Conservation (phyloP, 2,329 filamentous ascomycete genomes). For the Ramichloridium luteum region DNA sequence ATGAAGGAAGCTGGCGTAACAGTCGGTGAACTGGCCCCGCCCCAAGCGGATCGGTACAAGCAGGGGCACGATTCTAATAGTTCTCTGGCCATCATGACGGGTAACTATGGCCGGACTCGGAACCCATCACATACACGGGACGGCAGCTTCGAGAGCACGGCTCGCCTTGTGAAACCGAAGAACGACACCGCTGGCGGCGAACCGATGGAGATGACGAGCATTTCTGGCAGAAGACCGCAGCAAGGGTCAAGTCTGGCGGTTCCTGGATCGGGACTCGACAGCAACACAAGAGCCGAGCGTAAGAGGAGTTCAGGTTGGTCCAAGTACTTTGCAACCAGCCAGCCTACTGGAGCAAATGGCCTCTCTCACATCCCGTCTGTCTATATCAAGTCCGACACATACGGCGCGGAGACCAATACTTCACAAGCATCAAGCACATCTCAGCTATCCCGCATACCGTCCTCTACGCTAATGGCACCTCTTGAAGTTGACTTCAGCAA, state of each 20-base stretch:
- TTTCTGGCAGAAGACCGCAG: conserved; percentile 27
- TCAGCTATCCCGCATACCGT: conserved; percentile 30
- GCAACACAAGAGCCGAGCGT: conserved; percentile 27
- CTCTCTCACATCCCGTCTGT: conserved; percentile 22
- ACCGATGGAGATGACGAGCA: conserved; percentile 34
- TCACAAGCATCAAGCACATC: conserved; percentile 23
- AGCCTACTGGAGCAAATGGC: conserved; percentile 26
- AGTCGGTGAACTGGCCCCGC: conserved; percentile 18
- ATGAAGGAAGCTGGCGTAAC: conserved; percentile 40
- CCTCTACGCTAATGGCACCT: conserved; percentile 59
- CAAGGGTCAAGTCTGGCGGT: conserved; percentile 10
- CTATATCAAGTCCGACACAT: conserved; percentile 26
- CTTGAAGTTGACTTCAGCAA: conserved; percentile 44
- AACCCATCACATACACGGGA: conserved; percentile 26
- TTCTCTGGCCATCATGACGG: conserved; percentile 40
- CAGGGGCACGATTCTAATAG: conserved; percentile 16
- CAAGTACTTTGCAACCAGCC: conserved; percentile 25
- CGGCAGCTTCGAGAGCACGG: conserved; percentile 47
- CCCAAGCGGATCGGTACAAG: conserved; percentile 7
- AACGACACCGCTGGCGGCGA: conserved; percentile 30
- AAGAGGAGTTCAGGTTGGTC: conserved; percentile 46
- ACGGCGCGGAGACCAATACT: conserved; percentile 36
- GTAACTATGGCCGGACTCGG: conserved; percentile 41
- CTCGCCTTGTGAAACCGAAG: conserved; percentile 48
- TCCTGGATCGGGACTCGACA: conserved; percentile 16